These are phyloP conservation scores for Hypoxylon rubiginosum DNA, from an alignment of 2,329 filamentous ascomycete species.

Conservation along the genomic window DNA sequence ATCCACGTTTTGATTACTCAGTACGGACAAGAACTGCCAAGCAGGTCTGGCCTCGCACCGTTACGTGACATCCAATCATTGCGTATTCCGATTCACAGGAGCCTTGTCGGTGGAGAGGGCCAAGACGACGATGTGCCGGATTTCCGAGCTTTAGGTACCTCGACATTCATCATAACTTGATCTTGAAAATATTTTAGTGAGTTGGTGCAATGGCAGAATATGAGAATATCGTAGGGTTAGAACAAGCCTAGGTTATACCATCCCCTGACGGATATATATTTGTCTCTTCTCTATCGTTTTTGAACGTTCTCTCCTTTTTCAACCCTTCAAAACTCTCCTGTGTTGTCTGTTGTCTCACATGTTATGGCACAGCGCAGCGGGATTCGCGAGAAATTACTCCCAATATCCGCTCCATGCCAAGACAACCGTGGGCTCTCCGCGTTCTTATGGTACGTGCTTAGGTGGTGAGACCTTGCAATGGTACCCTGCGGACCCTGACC, in stretches of 20 bases:
- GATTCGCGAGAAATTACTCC: conserved; percentile 20
- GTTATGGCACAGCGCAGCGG: not conserved
- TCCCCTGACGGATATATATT: not conserved
- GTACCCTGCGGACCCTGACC: conserved; percentile 30
- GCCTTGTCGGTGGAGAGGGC: conserved; percentile 41
- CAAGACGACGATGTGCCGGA: conserved; percentile 41
- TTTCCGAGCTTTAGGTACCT: conserved; percentile 33
- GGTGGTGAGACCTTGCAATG: conserved; percentile 36
- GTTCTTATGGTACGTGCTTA: conserved; percentile 3
- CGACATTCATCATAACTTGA: not conserved
- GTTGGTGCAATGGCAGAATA: not conserved
- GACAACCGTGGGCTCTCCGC: conserved; percentile 23
- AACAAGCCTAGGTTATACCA: not conserved
- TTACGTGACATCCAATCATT: conserved; percentile 37
- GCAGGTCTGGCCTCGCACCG: conserved; percentile 29
- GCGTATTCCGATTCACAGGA: conserved; percentile 33
- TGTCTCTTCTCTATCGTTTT: not conserved
- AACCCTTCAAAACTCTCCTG: too few relatives aligned
- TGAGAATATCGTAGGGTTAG: not conserved
- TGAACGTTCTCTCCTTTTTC: not conserved
- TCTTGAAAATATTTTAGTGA: not conserved
- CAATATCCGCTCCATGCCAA: conserved; percentile 30
- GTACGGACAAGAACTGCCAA: conserved; percentile 19
- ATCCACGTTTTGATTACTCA: conserved; percentile 30
- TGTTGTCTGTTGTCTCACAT: conserved; percentile 3